Conservation (phyloP, 2,329 filamentous ascomycete genomes). For the Chalara sp. region DNA sequence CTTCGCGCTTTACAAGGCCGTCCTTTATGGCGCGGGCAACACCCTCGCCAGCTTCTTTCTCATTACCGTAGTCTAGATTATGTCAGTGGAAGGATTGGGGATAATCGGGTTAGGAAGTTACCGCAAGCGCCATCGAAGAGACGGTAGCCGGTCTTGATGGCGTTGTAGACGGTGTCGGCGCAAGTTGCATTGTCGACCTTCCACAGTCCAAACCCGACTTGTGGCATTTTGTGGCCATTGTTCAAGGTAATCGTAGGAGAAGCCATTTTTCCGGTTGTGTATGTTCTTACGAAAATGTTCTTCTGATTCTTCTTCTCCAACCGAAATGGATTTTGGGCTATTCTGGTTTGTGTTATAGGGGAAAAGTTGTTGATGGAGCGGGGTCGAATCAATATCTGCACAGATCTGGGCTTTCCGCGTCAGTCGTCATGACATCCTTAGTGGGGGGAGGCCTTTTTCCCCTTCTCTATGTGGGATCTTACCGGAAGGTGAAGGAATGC, state of each 20-base stretch:
- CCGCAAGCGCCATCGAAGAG: conserved; percentile 55
- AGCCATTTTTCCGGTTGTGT: conserved; percentile 20
- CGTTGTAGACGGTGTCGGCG: conserved; percentile 61
- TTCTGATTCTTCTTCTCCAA: too few relatives aligned
- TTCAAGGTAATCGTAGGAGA: conserved; percentile 37
- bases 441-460: too few relatives aligned
- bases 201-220: conserved; percentile 62
- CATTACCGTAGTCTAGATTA: conserved; percentile 70
- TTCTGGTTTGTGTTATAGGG: too few relatives aligned
- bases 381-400: too few relatives aligned
- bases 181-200: conserved; percentile 60
- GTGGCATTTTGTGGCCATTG: conserved; percentile 46
- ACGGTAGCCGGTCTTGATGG: conserved; percentile 53
- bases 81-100: neutral
- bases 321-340: too few relatives aligned
- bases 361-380: too few relatives aligned
- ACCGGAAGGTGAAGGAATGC: too few relatives aligned
- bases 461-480: too few relatives aligned
- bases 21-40: conserved; percentile 75
- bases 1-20: conserved; percentile 72
- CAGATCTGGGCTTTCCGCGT: too few relatives aligned
- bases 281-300: neutral
- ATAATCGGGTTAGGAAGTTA: conserved; percentile 23
- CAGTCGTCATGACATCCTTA: too few relatives aligned
- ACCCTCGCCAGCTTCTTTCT: conserved; percentile 70